Percentiles rank a stretch among this genome's conserved stretches.
Evolutionary conservation across 2,329 filamentous ascomycete genomes (phyloP).

Genomic region (Diatrype stigma): DNA sequence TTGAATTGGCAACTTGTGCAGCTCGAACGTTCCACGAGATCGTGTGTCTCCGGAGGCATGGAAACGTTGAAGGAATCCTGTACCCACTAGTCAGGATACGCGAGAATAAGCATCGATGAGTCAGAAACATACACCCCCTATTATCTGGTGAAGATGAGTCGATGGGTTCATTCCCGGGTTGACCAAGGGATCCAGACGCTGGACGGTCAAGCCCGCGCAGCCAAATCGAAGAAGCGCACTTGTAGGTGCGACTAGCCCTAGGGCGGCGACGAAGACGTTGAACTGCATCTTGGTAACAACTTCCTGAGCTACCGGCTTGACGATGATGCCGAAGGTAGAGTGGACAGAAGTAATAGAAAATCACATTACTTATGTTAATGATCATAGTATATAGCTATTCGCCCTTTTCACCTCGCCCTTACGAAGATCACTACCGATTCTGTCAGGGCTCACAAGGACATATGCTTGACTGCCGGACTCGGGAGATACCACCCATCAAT

Average conservation of each 20-base stretch:
- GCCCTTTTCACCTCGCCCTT: slow-evolving; percentile 2
- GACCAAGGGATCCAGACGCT: slow-evolving; percentile 16
- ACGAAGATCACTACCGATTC: slow-evolving; percentile 16
- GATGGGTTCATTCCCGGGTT: slow-evolving; percentile 13
- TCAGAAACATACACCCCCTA: slow-evolving; percentile 14
- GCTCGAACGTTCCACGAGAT: slow-evolving; percentile 27
- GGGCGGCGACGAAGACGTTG: slow-evolving; percentile 16
- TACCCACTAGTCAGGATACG: not conserved
- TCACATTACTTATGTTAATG: not conserved
- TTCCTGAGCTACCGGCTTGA: not conserved
- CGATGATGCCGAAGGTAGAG: not conserved
- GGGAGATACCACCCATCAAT: slow-evolving; percentile 22
- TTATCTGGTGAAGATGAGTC: slow-evolving; percentile 16
- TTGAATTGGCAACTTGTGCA: slow-evolving; percentile 40
- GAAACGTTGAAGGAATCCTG: slow-evolving; percentile 29
- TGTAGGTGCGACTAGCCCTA: slow-evolving; percentile 24
- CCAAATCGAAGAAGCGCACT: slow-evolving; percentile 10
- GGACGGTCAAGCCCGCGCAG: slow-evolving; percentile 12
- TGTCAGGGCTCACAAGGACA: slow-evolving; percentile 6
- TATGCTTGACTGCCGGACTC: slow-evolving; percentile 13
- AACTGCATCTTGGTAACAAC: slow-evolving; percentile 20
- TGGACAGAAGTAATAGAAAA: slow-evolving; percentile 3
- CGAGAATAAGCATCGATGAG: slow-evolving; percentile 2
- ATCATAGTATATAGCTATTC: not conserved
- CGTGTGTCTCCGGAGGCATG: slow-evolving; percentile 21